Evolutionary conservation across 768 basidiomycete genomes (phyloP).

Genomic region (Russula emetica): DNA sequence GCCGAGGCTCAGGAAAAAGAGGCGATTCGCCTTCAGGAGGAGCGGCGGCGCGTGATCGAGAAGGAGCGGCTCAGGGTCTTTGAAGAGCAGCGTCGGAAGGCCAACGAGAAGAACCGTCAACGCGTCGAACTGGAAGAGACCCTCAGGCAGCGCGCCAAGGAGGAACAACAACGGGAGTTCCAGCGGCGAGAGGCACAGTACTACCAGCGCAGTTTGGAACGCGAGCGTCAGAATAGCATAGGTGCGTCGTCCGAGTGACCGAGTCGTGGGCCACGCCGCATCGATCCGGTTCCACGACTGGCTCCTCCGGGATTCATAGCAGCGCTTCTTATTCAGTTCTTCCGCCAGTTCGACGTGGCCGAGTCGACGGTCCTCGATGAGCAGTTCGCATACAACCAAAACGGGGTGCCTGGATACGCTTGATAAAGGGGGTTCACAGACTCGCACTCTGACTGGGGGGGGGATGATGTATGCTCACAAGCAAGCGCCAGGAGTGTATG

Average conservation of each 20-base stretch:
- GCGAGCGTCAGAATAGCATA: slow-evolving; percentile 33
- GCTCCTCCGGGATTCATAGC: slow-evolving; percentile 25
- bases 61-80: slow-evolving; percentile 31
- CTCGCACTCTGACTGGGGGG: no score
- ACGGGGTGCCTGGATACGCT: no score
- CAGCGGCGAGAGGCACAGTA: slow-evolving; percentile 25
- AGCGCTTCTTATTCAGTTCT: slow-evolving; percentile 27
- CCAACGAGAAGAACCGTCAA: slow-evolving; percentile 27
- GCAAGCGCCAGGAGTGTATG: no score
- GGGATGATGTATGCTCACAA: no score
- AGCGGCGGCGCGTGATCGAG: slow-evolving; percentile 14
- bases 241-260: slow-evolving; percentile 21
- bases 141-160: slow-evolving; percentile 35
- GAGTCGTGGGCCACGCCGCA: slow-evolving; percentile 26
- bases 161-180: slow-evolving; percentile 30
- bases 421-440: no score
- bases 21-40: background rate
- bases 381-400: slow-evolving; percentile 22
- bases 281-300: slow-evolving; percentile 29
- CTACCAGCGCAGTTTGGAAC: slow-evolving; percentile 25
- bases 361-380: slow-evolving; percentile 24
- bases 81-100: slow-evolving; percentile 35
- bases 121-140: background rate
- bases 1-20: slow-evolving; percentile 14
- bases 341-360: slow-evolving; percentile 26